Base-by-base conservation (phyloP, 768 basidiomycete species). In the Lactarius trivialis region DNA sequence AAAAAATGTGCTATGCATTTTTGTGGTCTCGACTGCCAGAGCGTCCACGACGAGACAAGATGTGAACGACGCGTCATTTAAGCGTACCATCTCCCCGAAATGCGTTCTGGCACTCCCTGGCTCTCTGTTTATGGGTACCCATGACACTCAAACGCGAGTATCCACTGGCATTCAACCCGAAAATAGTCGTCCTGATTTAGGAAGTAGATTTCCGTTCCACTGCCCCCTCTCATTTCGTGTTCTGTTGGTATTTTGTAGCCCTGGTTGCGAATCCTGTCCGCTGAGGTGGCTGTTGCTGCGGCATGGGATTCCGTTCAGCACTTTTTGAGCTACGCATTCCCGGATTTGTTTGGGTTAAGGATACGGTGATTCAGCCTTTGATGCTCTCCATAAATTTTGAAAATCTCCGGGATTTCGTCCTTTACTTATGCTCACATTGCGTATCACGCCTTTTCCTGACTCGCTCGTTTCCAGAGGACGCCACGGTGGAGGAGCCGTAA, bases 21-120 rank as follows among this genome's bases (percentile, higher is more conserved):
- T 66, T 93, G 92, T 66, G 85, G 86, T 71, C 74, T 78, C 45
- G 84, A 83, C 59, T 94, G 92, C 68, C 82, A 86, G 69, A 75
- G 76, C 21, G 82, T 89, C 3, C 92, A 94, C 67, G 76, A 80
- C 30, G 92, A 93, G 73, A 91, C 88, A 26, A 79, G 89, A 36
- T 93, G 92, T 71, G 91, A 93, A 69, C 77, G 84, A 61, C 78
- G 90, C 37, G 82, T 88, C 26, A 71, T 86, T 21, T 91, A 65
- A 72, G 28, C 17, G 19, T 41, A 39, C 39, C 19, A 8, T n/a
- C 39, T 41, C 39, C 39, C 39, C 19, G 19, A 41, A 39, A 41
- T 41, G 19, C 39, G 39, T n/a, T 41, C 39, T 41, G 9, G 39
- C 45, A 48, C 21, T n/a, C n/a, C 21, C n/a, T 21, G 21, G 12